Base-by-base conservation (phyloP, 495 filamentous ascomycete genomes). In the Aspergillus nidulans region DNA sequence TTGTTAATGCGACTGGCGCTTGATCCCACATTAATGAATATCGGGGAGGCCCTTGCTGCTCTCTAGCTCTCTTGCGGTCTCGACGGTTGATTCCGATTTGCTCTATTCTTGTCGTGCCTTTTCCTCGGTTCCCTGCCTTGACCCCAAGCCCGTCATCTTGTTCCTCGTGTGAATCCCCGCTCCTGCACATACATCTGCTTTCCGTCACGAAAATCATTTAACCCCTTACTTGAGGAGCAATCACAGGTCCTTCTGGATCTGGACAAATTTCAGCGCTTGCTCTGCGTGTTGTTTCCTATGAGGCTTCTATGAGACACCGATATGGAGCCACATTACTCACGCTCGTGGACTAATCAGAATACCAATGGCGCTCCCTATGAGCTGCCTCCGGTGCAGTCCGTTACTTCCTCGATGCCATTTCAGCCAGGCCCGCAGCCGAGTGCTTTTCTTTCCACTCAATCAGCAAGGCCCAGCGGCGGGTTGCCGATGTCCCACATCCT, bases 401-500 rank as follows among this genome's bases (percentile, higher is more conserved):
- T 73, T 49, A 71, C 71, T 21, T 57, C 69, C 10, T 51, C 58
- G 34, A 60, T 64, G 38, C 65, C 70, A 26, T 73, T 71, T 49
- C 63, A 58, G 26, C 42, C 36, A 24, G 53, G 52, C 34, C 53
- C 50, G 16, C 61, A 63, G 19, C 58, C 73, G n/a, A 62, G 62
- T 34, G 53, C 64, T 38, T 53, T 75, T 40, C 68, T 71, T 41
- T 73, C 75, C 57, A 71, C 72, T 60, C 74, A 71, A 56, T 73
- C 75, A 30, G 74, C 70, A 63, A 69, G 74, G 51, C 71, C 74
- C 3, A 66, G 66, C 45, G 75, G 73, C 53, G 72, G 69, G 25
- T 59, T 78, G 69, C 66, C 68, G 13, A 75, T 77, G 75, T 58
- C 73, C 12, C 73, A 77, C 67, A 53, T 76, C 24, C 46, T 77